These are phyloP conservation scores for Xylariales sp. DNA, from an alignment of 2,329 filamentous ascomycete genomes.

Conservation along the genomic window DNA sequence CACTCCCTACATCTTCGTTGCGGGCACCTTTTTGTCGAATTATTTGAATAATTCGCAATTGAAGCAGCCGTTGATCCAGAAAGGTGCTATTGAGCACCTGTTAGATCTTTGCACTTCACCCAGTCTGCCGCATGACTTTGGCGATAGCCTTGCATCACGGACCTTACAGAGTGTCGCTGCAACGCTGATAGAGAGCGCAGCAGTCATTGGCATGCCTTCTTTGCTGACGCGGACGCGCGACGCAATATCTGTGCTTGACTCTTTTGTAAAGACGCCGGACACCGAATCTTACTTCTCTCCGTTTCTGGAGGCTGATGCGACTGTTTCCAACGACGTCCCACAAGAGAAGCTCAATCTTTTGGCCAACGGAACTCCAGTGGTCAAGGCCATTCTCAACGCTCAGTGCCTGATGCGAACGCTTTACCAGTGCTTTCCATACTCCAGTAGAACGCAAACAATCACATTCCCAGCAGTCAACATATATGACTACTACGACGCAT, in stretches of 20 bases:
- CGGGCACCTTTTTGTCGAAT: constrained; percentile 68
- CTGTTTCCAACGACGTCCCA: constrained; percentile 25
- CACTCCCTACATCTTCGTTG: constrained; percentile 67
- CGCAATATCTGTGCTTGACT: constrained; percentile 62
- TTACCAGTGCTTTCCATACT: constrained; percentile 68
- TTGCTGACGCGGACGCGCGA: constrained; percentile 69
- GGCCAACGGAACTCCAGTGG: constrained; percentile 66
- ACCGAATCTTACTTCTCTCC: constrained; percentile 65
- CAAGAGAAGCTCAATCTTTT: constrained; percentile 37
- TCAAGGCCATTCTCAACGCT: constrained; percentile 72
- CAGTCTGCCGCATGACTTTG: constrained; percentile 70
- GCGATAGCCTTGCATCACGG: constrained; percentile 61
- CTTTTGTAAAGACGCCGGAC: constrained; percentile 53
- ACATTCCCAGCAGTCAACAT: constrained; percentile 75
- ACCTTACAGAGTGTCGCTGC: constrained; percentile 71
- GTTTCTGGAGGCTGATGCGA: constrained; percentile 46
- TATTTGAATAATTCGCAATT: constrained; percentile 73
- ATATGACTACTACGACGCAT: constrained; percentile 73
- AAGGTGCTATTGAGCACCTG: constrained; percentile 76
- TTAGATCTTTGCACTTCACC: constrained; percentile 80
- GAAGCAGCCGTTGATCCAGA: constrained; percentile 69
- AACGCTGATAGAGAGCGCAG: constrained; percentile 73
- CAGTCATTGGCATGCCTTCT: constrained; percentile 76
- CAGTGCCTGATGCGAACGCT: constrained; percentile 74
- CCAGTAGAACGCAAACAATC: constrained; percentile 57